A percentile compares a stretch with the other conserved stretches of the same genome.
phyloP scores from a whole-genome alignment of 2,329 filamentous ascomycete species.

The Botrytis galanthina region DNA sequence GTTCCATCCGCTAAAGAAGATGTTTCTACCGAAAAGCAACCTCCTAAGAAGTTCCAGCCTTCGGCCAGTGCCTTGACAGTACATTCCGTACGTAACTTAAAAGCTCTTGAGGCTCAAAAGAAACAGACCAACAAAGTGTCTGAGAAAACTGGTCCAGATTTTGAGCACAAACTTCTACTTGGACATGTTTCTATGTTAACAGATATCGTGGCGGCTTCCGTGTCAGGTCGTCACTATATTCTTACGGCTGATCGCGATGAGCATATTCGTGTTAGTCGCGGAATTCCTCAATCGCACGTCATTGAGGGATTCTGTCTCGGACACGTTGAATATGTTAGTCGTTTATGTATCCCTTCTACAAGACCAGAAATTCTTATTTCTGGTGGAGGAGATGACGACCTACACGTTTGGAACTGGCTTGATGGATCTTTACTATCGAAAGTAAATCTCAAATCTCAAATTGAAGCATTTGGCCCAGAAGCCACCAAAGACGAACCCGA shows the following conservation, averaged over 20 bases:
- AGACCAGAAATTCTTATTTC: slow-evolving; percentile 69
- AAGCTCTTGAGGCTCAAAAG: slow-evolving; percentile 58
- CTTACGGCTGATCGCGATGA: slow-evolving; percentile 69
- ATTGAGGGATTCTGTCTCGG: slow-evolving; percentile 89
- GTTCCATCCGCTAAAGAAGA: slow-evolving; percentile 23
- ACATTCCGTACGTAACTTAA: slow-evolving; percentile 62
- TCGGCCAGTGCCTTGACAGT: slow-evolving; percentile 59
- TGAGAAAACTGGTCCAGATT: slow-evolving; percentile 46
- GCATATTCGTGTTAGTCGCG: slow-evolving; percentile 86
- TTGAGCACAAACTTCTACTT: slow-evolving; percentile 75
- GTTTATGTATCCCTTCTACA: slow-evolving; percentile 62
- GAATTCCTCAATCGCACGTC: slow-evolving; percentile 77
- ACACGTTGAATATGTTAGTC: slow-evolving; percentile 80
- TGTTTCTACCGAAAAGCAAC: slow-evolving; percentile 24
- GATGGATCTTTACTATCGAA: slow-evolving; percentile 49
- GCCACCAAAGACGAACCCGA: not conserved
- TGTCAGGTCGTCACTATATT: slow-evolving; percentile 54
- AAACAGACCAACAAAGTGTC: slow-evolving; percentile 42
- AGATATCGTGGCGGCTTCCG: slow-evolving; percentile 61
- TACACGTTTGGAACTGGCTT: slow-evolving; percentile 82
- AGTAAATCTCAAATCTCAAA: slow-evolving; percentile 50
- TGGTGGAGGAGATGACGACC: slow-evolving; percentile 77
- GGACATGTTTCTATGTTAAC: slow-evolving; percentile 97
- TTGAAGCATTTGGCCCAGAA: slow-evolving; percentile 37
- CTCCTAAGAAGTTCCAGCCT: slow-evolving; percentile 44